Conservation (phyloP, 1,284 basidiomycete genomes). For the Cutaneotrichosporon cyanovorans region DNA sequence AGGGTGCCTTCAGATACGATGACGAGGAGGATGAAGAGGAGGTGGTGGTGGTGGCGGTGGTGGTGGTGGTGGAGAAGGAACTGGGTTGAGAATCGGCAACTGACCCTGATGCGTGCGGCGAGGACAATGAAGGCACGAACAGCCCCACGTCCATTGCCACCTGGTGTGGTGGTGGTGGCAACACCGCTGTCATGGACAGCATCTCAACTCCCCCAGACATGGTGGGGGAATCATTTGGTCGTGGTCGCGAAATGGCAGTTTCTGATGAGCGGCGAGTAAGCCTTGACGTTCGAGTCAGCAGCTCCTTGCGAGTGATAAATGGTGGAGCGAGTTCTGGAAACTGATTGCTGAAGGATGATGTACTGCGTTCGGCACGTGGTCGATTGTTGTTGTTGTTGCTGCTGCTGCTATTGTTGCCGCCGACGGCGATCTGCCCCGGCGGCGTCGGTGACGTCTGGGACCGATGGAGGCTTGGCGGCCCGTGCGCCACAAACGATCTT, state of each 20-base stretch:
- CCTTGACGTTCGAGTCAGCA: background rate
- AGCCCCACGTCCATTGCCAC: too few relatives aligned
- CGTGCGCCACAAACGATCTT: background rate
- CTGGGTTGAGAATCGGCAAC: background rate
- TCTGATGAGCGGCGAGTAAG: conserved; percentile 8
- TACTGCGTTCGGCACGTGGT: background rate
- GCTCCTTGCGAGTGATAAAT: conserved; percentile 11
- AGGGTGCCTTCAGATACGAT: too few relatives aligned
- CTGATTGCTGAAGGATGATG: conserved; percentile 6
- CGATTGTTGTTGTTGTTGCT: background rate
- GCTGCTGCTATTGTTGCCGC: background rate
- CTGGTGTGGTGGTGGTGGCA: too few relatives aligned
- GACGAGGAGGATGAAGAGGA: too few relatives aligned
- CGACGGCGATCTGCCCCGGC: background rate
- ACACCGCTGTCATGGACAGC: too few relatives aligned
- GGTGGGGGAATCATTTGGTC: conserved; percentile 2
- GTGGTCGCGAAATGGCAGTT: conserved; percentile 5
- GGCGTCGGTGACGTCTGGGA: conserved; percentile 2
- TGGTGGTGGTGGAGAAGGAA: too few relatives aligned
- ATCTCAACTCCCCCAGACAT: background rate
- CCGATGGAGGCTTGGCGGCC: background rate
- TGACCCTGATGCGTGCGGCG: background rate
- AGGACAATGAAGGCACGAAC: background rate
- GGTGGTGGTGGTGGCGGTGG: background rate
- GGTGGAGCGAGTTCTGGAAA: conserved; percentile 11